These are phyloP conservation scores for Leucogyrophana mollusca DNA, from an alignment of 768 basidiomycete species.

Conservation along the genomic window DNA sequence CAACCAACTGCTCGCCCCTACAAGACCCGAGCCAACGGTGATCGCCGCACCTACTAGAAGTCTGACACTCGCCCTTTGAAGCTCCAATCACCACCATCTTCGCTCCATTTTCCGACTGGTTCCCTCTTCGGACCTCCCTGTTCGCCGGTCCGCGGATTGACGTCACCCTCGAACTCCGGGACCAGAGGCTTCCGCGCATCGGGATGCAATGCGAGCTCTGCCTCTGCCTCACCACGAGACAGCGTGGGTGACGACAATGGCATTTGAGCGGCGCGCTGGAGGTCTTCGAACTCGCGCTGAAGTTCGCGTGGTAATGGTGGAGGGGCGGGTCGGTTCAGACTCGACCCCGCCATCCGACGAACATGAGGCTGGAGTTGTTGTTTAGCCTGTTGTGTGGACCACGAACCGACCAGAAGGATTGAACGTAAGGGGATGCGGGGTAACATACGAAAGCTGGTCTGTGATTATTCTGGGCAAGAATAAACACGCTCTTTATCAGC, in stretches of 20 bases:
- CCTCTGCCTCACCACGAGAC: slow-evolving; percentile 32
- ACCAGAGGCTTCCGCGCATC: slow-evolving; percentile 60
- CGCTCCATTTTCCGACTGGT: slow-evolving; percentile 62
- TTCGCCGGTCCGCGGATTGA: slow-evolving; percentile 83
- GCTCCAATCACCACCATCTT: slow-evolving; percentile 79
- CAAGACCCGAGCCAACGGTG: no score
- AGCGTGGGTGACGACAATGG: slow-evolving; percentile 32
- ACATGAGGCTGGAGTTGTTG: neutral
- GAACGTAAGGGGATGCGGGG: neutral
- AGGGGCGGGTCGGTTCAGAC: slow-evolving; percentile 62
- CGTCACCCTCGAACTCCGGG: slow-evolving; percentile 77
- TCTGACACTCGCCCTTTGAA: slow-evolving; percentile 88
- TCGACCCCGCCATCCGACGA: slow-evolving; percentile 28
- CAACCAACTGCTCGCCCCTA: no score
- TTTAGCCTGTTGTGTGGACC: neutral
- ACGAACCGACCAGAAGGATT: neutral
- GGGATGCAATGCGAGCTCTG: slow-evolving; percentile 58
- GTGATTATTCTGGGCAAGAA: no score
- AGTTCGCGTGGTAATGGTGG: slow-evolving; percentile 71
- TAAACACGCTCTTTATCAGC: no score
- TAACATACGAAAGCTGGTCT: neutral
- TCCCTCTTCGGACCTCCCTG: slow-evolving; percentile 85
- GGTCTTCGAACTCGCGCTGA: slow-evolving; percentile 87
- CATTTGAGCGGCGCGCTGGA: slow-evolving; percentile 59
- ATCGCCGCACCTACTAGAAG: slow-evolving; percentile 50